Conservation (phyloP, 805 yeast genomes). For the Candida maris region DNA sequence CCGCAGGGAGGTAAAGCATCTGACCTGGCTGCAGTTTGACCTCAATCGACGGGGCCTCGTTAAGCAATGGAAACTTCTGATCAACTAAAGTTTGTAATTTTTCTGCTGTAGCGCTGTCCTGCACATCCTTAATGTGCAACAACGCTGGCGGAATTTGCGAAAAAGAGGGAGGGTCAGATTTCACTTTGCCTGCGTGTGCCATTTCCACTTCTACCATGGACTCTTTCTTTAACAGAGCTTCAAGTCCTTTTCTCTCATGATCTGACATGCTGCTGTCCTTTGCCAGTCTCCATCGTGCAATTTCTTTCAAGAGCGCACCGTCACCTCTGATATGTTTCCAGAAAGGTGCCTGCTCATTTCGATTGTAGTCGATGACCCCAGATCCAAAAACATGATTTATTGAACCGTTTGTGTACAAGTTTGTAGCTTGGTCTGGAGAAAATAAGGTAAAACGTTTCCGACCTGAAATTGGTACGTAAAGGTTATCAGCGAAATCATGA, state of each 20-base stretch:
- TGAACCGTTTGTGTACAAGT: slow-evolving; percentile 62
- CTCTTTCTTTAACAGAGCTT: slow-evolving; percentile 28
- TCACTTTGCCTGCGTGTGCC: slow-evolving; percentile 15
- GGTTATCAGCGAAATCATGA: slow-evolving; percentile 78
- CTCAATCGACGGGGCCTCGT: slow-evolving; percentile 37
- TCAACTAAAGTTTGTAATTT: slow-evolving; percentile 35
- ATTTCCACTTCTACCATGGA: slow-evolving; percentile 16
- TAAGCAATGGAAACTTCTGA: slow-evolving; percentile 47
- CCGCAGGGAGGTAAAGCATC: slow-evolving; percentile 67
- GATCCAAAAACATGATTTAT: slow-evolving; percentile 49
- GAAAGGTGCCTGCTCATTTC: slow-evolving; percentile 51
- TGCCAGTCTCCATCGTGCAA: slow-evolving; percentile 40
- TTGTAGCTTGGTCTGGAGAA: slow-evolving; percentile 58
- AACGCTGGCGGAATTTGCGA: slow-evolving; percentile 60
- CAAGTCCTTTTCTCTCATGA: slow-evolving; percentile 22
- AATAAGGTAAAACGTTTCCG: slow-evolving; percentile 63
- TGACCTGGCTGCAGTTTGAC: slow-evolving; percentile 58
- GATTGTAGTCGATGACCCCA: slow-evolving; percentile 63
- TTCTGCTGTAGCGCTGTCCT: slow-evolving; percentile 24
- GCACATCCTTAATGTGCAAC: slow-evolving; percentile 55
- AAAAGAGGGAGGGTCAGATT: slow-evolving; percentile 66
- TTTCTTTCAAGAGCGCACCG: slow-evolving; percentile 54
- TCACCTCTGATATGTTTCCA: slow-evolving; percentile 64
- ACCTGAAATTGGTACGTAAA: slow-evolving; percentile 61
- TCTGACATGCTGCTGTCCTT: slow-evolving; percentile 13